phyloP scores from a whole-genome alignment of 2,329 filamentous ascomycete species.

The Fusarium tuaranense region DNA sequence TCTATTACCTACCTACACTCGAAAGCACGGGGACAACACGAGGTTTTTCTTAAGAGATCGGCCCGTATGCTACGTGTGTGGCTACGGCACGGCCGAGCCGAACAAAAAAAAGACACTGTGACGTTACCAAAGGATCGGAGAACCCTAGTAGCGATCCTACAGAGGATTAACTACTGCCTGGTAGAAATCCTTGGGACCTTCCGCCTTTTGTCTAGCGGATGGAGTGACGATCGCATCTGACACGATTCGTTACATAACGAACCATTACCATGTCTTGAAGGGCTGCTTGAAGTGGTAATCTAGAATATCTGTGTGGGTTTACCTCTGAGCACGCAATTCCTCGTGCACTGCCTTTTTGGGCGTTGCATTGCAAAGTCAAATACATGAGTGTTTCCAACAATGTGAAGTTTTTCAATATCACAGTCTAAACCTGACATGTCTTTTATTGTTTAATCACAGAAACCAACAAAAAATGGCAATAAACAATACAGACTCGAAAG shows the following conservation, averaged over 20 bases:
- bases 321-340: slow-evolving; percentile 45
- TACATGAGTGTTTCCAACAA: neutral
- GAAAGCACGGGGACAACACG: neutral
- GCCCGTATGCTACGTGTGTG: neutral
- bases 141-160: neutral
- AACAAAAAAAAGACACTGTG: neutral
- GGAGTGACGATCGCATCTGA: slow-evolving; percentile 12
- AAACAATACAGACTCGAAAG: slow-evolving; percentile 28
- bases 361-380: slow-evolving; percentile 5
- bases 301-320: slow-evolving; percentile 24
- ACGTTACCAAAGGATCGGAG: neutral
- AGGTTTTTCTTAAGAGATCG: neutral
- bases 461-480: neutral
- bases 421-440: neutral
- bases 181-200: slow-evolving; percentile 1
- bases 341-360: slow-evolving; percentile 29
- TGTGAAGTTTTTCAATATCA: neutral
- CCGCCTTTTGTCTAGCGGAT: slow-evolving; percentile 20
- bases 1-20: neutral
- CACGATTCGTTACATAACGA: slow-evolving; percentile 18
- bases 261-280: neutral
- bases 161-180: neutral
- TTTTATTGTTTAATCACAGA: neutral
- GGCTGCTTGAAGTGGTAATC: slow-evolving; percentile 28
- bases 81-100: slow-evolving; percentile 19